Evolutionary conservation across 495 filamentous ascomycete species (phyloP).

Genomic region (Aspergillus cristatus): DNA sequence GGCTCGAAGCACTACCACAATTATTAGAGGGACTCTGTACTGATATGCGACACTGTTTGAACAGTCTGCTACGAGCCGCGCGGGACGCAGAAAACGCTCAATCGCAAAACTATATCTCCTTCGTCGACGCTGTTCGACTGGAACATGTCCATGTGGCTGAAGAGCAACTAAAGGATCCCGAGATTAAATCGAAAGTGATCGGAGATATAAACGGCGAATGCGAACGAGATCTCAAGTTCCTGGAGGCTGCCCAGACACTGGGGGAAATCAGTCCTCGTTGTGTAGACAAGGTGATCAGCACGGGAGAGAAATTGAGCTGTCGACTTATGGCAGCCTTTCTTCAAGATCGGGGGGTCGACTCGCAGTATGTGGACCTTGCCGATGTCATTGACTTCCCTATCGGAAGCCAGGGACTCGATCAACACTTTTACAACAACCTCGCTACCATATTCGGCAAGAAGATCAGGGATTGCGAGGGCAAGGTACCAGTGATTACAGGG

Average conservation of each 20-base stretch:
- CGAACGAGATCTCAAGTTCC: conserved; percentile 45
- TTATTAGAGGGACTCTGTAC: too few relatives aligned
- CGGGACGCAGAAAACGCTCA: conserved; percentile 55
- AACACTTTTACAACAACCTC: conserved; percentile 71
- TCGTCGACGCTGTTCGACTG: conserved; percentile 64
- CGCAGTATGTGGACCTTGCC: conserved; percentile 79
- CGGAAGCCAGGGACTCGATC: conserved; percentile 51
- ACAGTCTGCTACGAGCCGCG: conserved; percentile 59
- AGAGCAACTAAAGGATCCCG: conserved; percentile 47
- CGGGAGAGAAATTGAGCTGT: conserved; percentile 90
- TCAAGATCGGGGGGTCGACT: conserved; percentile 64
- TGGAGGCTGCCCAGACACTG: conserved; percentile 50
- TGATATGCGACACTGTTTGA: too few relatives aligned
- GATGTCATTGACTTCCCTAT: conserved; percentile 60
- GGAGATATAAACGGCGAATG: conserved; percentile 68
- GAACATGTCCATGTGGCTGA: conserved; percentile 65
- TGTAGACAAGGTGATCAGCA: conserved; percentile 83
- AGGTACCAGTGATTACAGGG: conserved; percentile 70
- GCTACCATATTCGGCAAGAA: conserved; percentile 55
- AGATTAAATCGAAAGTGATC: conserved; percentile 48
- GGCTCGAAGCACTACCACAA: too few relatives aligned
- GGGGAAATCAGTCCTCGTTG: conserved; percentile 69
- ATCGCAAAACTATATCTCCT: conserved; percentile 51
- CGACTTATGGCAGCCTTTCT: conserved; percentile 75
- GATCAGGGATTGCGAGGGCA: conserved; percentile 57